phyloP scores from a whole-genome alignment of 176 grass and related monocot species.

The Thinopyrum elongatum region DNA sequence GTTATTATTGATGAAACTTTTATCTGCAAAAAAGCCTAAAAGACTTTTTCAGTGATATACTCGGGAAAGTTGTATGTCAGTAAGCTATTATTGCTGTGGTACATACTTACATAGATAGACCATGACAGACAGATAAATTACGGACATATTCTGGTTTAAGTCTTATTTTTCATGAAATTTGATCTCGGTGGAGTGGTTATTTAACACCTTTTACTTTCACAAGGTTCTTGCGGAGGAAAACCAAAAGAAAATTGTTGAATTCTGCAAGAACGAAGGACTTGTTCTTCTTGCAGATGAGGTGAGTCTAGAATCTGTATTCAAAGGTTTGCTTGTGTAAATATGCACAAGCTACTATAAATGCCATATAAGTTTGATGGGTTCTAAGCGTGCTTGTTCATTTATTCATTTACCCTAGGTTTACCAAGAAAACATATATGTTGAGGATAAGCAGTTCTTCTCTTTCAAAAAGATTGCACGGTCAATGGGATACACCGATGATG shows the following conservation, averaged over 20 bases:
- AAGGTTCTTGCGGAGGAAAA: constrained; percentile 94
- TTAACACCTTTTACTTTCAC: neutral
- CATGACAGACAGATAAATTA: neutral
- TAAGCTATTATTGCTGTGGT: neutral
- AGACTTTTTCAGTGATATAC: neutral
- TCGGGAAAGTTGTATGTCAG: neutral
- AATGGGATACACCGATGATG: constrained; percentile 74
- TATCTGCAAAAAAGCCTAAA: neutral
- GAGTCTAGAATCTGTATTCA: constrained; percentile 14
- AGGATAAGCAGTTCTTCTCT: constrained; percentile 85
- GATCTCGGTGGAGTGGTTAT: neutral
- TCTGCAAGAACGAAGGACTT: constrained; percentile 94
- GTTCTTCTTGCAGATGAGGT: constrained; percentile 95
- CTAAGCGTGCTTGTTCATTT: constrained; percentile 18
- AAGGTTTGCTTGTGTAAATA: constrained; percentile 2
- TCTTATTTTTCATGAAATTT: neutral
- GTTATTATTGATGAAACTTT: constrained; percentile 34
- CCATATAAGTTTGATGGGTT: constrained; percentile 2
- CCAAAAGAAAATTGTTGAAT: constrained; percentile 83
- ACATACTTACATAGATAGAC: neutral
- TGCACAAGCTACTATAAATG: neutral
- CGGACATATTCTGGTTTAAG: neutral
- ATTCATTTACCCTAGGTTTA: constrained; percentile 56
- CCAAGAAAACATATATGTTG: constrained; percentile 96
- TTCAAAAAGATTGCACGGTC: constrained; percentile 95